Evolutionary conservation across 176 grass and related monocot species (phyloP).

Genomic region (Chrysopogon serrulatus): DNA sequence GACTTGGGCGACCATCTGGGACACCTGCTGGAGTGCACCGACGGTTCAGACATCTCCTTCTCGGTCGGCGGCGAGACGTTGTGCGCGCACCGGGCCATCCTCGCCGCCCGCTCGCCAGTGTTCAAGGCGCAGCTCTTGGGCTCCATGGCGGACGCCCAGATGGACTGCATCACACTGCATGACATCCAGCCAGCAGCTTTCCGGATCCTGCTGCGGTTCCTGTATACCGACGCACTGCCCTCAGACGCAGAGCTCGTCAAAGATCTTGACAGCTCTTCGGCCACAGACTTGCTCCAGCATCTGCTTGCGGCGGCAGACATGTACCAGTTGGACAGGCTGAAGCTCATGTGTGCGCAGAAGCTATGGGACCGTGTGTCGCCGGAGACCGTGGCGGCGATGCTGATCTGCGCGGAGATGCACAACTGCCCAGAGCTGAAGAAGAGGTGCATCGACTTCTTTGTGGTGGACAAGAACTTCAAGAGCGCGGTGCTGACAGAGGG

Average conservation of each 20-base stretch:
- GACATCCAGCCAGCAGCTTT: conserved; percentile 5
- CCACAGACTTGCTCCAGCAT: background rate
- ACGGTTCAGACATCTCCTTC: background rate
- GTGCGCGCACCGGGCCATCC: conserved; percentile 10
- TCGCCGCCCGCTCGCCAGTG: conserved; percentile 29
- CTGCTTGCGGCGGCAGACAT: conserved; percentile 27
- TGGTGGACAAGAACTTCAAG: conserved; percentile 21
- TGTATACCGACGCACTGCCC: conserved; percentile 38
- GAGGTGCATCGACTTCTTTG: conserved; percentile 33
- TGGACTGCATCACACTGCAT: background rate
- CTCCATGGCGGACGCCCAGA: background rate
- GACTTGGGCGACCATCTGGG: background rate
- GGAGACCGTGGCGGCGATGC: conserved; percentile 9
- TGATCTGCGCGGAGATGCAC: conserved; percentile 30
- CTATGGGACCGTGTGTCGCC: conserved; percentile 10
- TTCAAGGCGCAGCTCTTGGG: conserved; percentile 32
- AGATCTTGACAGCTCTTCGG: background rate
- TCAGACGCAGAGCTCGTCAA: background rate
- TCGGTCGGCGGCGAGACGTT: conserved; percentile 23
- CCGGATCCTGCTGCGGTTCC: conserved; percentile 13
- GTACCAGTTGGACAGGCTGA: conserved; percentile 29
- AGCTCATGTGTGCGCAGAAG: conserved; percentile 36
- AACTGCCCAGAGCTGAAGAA: conserved; percentile 31
- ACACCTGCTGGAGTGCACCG: background rate
- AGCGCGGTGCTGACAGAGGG: background rate